Conservation (phyloP, 2,329 filamentous ascomycete genomes). For the Septoria linicola region DNA sequence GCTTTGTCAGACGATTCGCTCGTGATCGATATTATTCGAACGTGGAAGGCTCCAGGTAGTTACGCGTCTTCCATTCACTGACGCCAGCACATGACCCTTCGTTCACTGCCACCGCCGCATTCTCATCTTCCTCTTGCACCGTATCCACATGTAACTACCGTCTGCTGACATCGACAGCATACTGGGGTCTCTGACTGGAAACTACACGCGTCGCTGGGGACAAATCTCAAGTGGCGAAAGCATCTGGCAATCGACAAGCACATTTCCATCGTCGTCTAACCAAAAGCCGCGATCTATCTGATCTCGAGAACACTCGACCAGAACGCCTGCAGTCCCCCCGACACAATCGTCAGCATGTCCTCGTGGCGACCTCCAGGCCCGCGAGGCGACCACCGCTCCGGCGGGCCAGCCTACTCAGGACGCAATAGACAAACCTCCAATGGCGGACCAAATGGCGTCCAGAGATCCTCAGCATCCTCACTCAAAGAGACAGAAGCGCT, state of each 20-base stretch:
- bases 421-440: conserved; percentile 29
- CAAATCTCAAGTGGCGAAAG: no score
- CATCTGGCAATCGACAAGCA: no score
- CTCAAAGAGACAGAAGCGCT: conserved; percentile 50
- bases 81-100: background rate
- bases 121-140: background rate
- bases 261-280: no score
- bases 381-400: conserved; percentile 20
- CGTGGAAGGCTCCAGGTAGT: conserved; percentile 8
- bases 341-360: conserved; percentile 18
- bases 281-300: no score
- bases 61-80: conserved; percentile 5
- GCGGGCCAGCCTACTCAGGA: conserved; percentile 21
- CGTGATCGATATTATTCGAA: conserved; percentile 1
- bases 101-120: background rate
- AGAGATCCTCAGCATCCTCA: conserved; percentile 36
- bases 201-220: no score
- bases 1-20: conserved; percentile 3
- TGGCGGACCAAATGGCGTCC: conserved; percentile 36
- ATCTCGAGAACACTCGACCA: no score
- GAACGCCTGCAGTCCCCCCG: background rate
- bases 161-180: background rate
- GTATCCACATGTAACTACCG: background rate
- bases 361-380: conserved; percentile 23
- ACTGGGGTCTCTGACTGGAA: no score